Percentiles rank a stretch among this genome's conserved stretches.
phyloP scores from a whole-genome alignment of 2,329 filamentous ascomycete species.

The Phaeosphaeriaceae sp. region DNA sequence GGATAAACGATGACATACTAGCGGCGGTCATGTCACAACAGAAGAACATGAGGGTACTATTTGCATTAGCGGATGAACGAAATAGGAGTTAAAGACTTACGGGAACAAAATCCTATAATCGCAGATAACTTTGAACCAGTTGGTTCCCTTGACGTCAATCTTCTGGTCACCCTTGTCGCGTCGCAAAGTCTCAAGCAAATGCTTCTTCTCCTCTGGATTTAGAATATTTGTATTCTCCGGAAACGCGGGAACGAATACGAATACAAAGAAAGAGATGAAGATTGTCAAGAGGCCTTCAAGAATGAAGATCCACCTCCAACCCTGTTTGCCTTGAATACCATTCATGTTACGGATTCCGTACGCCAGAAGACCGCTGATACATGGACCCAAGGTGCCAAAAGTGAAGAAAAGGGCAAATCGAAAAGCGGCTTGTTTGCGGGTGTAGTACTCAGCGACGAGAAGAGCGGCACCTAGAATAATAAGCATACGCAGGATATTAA shows the following conservation, averaged over 20 bases:
- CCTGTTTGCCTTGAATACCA: slow-evolving; percentile 32
- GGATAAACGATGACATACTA: slow-evolving; percentile 39
- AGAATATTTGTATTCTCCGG: slow-evolving; percentile 59
- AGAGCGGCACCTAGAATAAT: slow-evolving; percentile 30
- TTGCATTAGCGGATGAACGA: slow-evolving; percentile 7
- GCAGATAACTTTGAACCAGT: slow-evolving; percentile 54
- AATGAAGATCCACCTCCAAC: slow-evolving; percentile 60
- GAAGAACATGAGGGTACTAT: slow-evolving; percentile 41
- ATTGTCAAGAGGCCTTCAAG: slow-evolving; percentile 64
- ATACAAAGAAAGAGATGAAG: slow-evolving; percentile 55
- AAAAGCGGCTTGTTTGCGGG: slow-evolving; percentile 60
- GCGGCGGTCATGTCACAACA: slow-evolving; percentile 45
- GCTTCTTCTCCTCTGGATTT: slow-evolving; percentile 56
- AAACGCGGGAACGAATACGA: slow-evolving; percentile 60
- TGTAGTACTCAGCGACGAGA: slow-evolving; percentile 52
- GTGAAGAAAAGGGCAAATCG: slow-evolving; percentile 61
- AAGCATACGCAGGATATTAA: background rate
- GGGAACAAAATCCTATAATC: slow-evolving; percentile 64
- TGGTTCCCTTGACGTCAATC: slow-evolving; percentile 56
- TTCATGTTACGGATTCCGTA: slow-evolving; percentile 48
- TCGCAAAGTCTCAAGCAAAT: slow-evolving; percentile 57
- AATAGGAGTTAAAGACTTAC: slow-evolving; percentile 55
- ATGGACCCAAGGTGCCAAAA: slow-evolving; percentile 60
- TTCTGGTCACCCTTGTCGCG: slow-evolving; percentile 56
- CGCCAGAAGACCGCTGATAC: slow-evolving; percentile 61